These are phyloP conservation scores for Lecanicillium sp. DNA, from an alignment of 2,329 filamentous ascomycete species.

Conservation along the genomic window DNA sequence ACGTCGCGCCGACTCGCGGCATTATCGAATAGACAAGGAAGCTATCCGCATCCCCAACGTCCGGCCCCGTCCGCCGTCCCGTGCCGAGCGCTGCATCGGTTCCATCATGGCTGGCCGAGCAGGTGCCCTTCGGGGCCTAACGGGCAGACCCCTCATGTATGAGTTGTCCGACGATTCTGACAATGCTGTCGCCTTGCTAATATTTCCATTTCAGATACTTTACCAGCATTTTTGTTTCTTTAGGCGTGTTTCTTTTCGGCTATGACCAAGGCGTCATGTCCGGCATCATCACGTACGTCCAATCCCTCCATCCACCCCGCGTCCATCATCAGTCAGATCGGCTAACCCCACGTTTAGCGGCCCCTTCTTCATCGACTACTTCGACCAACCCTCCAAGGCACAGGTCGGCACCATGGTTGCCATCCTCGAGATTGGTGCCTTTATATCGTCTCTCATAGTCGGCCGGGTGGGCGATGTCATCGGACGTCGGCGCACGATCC, in stretches of 20 bases:
- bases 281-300: slow-evolving; percentile 57
- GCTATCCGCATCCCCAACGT: slow-evolving; percentile 76
- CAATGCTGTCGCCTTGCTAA: slow-evolving; percentile 17
- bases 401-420: slow-evolving; percentile 96
- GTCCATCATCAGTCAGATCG: neutral
- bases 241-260: slow-evolving; percentile 83
- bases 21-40: slow-evolving; percentile 57
- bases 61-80: slow-evolving; percentile 55
- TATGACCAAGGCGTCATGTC: slow-evolving; percentile 92
- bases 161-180: slow-evolving; percentile 23
- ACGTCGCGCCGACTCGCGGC: slow-evolving; percentile 29
- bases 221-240: slow-evolving; percentile 82
- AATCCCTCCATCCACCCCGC: neutral
- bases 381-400: slow-evolving; percentile 78
- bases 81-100: slow-evolving; percentile 65
- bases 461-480: slow-evolving; percentile 88
- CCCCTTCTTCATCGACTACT: slow-evolving; percentile 83
- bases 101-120: slow-evolving; percentile 80
- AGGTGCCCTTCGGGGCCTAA: slow-evolving; percentile 79
- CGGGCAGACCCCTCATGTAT: slow-evolving; percentile 90
- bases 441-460: slow-evolving; percentile 81
- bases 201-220: slow-evolving; percentile 62
- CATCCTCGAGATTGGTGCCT: slow-evolving; percentile 88
- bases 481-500: slow-evolving; percentile 80
- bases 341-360: slow-evolving; percentile 50